Conservation (phyloP, 805 yeast genomes). For the Maudiozyma barnettii region DNA sequence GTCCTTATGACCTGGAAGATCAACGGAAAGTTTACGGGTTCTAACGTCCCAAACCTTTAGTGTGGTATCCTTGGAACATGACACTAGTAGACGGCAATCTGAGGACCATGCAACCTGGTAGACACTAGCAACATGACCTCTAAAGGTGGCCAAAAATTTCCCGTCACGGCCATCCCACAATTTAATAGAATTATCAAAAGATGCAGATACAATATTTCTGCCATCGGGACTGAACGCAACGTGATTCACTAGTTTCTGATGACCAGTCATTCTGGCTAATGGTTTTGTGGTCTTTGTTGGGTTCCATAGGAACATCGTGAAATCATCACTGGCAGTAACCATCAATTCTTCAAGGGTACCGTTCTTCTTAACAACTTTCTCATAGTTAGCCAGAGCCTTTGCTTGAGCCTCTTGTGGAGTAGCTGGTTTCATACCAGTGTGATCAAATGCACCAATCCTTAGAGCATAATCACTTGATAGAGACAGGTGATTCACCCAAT, state of each 20-base stretch:
- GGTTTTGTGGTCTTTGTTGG: slow-evolving; percentile 77
- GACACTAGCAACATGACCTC: slow-evolving; percentile 97
- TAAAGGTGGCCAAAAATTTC: slow-evolving; percentile 74
- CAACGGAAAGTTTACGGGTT: slow-evolving; percentile 73
- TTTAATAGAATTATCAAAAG: slow-evolving; percentile 91
- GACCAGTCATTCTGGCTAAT: slow-evolving; percentile 90
- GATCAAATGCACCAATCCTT: slow-evolving; percentile 83
- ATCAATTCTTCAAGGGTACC: slow-evolving; percentile 70
- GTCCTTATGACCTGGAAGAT: slow-evolving; percentile 91
- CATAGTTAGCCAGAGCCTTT: slow-evolving; percentile 43
- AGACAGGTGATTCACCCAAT: slow-evolving; percentile 94
- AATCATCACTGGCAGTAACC: slow-evolving; percentile 94
- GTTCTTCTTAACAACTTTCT: slow-evolving; percentile 45
- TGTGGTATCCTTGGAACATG: slow-evolving; percentile 93
- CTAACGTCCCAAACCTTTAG: slow-evolving; percentile 93
- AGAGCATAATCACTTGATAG: slow-evolving; percentile 83
- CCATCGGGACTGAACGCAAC: slow-evolving; percentile 96
- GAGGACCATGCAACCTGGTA: slow-evolving; percentile 98
- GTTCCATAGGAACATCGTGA: slow-evolving; percentile 96
- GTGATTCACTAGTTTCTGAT: slow-evolving; percentile 92
- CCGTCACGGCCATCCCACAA: slow-evolving; percentile 95
- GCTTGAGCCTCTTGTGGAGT: slow-evolving; percentile 38
- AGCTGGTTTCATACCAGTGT: slow-evolving; percentile 41
- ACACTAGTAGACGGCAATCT: slow-evolving; percentile 81
- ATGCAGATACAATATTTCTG: slow-evolving; percentile 77